A percentile compares a stretch with the other conserved stretches of the same genome.
These are phyloP conservation scores for Colletotrichum shisoi DNA, from an alignment of 2,329 filamentous ascomycete genomes.

Conservation along the genomic window DNA sequence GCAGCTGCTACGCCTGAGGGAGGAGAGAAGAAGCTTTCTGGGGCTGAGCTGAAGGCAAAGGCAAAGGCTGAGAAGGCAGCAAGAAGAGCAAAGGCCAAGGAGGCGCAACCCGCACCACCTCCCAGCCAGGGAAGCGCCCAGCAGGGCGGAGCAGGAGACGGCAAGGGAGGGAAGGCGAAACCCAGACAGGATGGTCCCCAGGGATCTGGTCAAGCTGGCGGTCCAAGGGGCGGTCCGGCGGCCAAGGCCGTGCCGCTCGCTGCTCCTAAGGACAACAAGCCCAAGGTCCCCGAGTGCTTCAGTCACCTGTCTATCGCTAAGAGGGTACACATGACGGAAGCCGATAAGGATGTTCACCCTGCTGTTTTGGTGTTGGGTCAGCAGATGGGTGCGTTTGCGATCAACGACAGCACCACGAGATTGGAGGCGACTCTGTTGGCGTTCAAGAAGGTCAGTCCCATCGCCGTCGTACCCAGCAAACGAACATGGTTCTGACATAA, in stretches of 20 bases:
- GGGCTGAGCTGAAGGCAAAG: constrained; percentile 85
- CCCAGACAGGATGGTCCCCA: constrained; percentile 56
- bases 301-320: constrained; percentile 79
- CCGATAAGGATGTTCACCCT: constrained; percentile 84
- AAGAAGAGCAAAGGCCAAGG: constrained; percentile 75
- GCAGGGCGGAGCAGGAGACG: constrained; percentile 50
- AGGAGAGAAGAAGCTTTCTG: constrained; percentile 67
- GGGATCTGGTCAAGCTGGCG: constrained; percentile 39
- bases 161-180: constrained; percentile 59
- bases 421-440: constrained; percentile 87
- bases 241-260: constrained; percentile 49
- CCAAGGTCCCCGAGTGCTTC: constrained; percentile 75
- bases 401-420: constrained; percentile 88
- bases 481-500: constrained; percentile 33
- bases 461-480: background rate
- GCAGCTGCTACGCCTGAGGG: constrained; percentile 37
- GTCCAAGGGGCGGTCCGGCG: constrained; percentile 48
- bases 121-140: constrained; percentile 50
- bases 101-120: constrained; percentile 56
- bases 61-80: constrained; percentile 93
- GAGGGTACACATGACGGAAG: constrained; percentile 61
- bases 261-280: constrained; percentile 61
- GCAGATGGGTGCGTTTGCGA: constrained; percentile 86
- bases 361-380: constrained; percentile 84
- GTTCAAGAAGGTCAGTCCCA: constrained; percentile 75